Evolutionary conservation across 257 asterid species (phyloP), one percentile per base, ranked within the genome.

Genomic region (Hygrophila difformis): DNA sequence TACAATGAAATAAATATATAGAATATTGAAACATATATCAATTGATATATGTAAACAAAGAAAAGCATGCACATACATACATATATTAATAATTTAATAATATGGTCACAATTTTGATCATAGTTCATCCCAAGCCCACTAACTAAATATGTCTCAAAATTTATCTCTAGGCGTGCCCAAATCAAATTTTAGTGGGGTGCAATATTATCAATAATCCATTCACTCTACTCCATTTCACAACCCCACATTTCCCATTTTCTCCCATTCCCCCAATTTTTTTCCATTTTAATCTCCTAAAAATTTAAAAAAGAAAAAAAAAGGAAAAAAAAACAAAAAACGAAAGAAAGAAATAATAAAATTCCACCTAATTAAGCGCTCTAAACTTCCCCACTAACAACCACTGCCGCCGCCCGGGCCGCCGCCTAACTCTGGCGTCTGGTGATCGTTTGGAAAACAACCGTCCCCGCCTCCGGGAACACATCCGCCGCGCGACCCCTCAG

Each of bases 141-240:
- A n/a, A n/a, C n/a, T 62, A 53, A 40, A 38, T 49, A 50, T 55
- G 43, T 16, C 57, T 59, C 70, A 65, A 65, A 33, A 33, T 33
- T 9, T 59, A 34, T 47, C 18, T 54, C 47, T 66, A 78, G 88
- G 95, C 97, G 92, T 87, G 97, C 79, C 77, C n/a, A n/a, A n/a
- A n/a, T n/a, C n/a, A 58, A 60, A 63, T 69, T 37, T 47, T 57
- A 81, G 88, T 87, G 89, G 94, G 84, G 82, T 74, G 93, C 93
- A 74, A 66, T 72, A 84, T 88, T 71, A 84, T 84, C 73, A 74
- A 71, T 64, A 70, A 61, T 62, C 66, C 60, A 69, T n/a, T n/a
- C n/a, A n/a, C n/a, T n/a, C n/a, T n/a, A n/a, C n/a, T n/a, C n/a
- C n/a, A n/a, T n/a, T n/a, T n/a, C n/a, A n/a, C n/a, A n/a, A n/a